These are phyloP conservation scores for Gossypium raimondii DNA, from an alignment of 345 rosid species.

Conservation along the genomic window DNA sequence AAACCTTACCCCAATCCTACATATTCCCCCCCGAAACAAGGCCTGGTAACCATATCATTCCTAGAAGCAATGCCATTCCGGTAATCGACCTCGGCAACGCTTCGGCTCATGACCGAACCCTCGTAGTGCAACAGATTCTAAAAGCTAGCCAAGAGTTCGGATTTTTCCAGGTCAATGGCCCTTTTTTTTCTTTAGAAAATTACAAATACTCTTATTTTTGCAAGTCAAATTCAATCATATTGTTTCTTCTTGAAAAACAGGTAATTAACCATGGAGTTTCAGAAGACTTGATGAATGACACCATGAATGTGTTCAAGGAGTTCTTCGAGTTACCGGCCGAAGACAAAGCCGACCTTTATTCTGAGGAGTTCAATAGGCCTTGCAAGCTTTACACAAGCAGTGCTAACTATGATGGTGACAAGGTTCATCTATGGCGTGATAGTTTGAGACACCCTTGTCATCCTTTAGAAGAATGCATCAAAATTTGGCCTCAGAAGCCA, in stretches of 20 bases:
- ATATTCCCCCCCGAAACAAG: constrained; percentile 31
- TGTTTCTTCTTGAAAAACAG: constrained; percentile 5
- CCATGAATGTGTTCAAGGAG: constrained; percentile 18
- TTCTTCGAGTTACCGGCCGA: constrained; percentile 17
- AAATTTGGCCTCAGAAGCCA: constrained; percentile 23
- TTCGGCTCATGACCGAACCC: not conserved
- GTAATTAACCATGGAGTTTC: constrained; percentile 19
- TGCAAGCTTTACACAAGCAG: constrained; percentile 18
- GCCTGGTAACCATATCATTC: constrained; percentile 14
- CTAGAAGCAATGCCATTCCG: not conserved
- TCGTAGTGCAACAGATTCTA: not conserved
- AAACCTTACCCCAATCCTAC: constrained; percentile 21
- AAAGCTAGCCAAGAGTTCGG: constrained; percentile 25
- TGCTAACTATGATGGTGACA: not conserved
- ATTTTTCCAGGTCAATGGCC: constrained; percentile 16
- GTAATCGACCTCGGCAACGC: not conserved
- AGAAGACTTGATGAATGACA: constrained; percentile 3
- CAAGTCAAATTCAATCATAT: not conserved
- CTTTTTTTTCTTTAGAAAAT: too few species aligned
- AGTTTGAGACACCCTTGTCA: not conserved
- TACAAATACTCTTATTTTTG: too few species aligned
- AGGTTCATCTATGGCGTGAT: constrained; percentile 21
- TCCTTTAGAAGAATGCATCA: not conserved
- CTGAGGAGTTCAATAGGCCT: not conserved
- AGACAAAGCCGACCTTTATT: constrained; percentile 11